A percentile compares a stretch with the other conserved stretches of the same genome.
Conservation (phyloP, 2,329 filamentous ascomycete genomes). For the Hypoxylon sp. region DNA sequence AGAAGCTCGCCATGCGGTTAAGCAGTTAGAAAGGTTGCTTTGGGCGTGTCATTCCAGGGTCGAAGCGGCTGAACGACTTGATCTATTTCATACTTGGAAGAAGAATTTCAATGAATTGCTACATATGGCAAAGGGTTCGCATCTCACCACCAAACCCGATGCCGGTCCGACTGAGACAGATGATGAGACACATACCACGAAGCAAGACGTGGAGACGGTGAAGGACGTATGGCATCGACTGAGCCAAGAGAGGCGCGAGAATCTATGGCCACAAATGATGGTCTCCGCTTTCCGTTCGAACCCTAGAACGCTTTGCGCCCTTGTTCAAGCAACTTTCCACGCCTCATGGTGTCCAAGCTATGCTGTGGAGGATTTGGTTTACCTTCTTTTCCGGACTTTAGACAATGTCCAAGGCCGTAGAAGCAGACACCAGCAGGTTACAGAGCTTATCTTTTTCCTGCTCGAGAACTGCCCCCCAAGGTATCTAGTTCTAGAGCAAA, state of each 20-base stretch:
- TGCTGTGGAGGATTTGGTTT: slow-evolving; percentile 52
- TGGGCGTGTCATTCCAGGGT: slow-evolving; percentile 17
- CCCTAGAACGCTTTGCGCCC: slow-evolving; percentile 38
- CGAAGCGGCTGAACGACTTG: slow-evolving; percentile 42
- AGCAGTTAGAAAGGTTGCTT: slow-evolving; percentile 50
- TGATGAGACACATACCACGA: slow-evolving; percentile 9
- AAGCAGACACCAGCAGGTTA: slow-evolving; percentile 25
- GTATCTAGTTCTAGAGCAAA: slow-evolving; percentile 48
- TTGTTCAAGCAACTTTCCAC: slow-evolving; percentile 51
- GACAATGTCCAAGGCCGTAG: not conserved
- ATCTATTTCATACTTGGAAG: slow-evolving; percentile 52
- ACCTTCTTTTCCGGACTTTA: slow-evolving; percentile 43
- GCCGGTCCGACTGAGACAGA: slow-evolving; percentile 4
- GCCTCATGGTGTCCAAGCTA: slow-evolving; percentile 52
- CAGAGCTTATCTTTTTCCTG: slow-evolving; percentile 44
- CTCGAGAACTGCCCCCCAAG: slow-evolving; percentile 46
- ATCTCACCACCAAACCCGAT: not conserved
- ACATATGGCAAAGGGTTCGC: not conserved
- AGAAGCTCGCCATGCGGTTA: slow-evolving; percentile 48
- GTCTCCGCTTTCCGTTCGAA: slow-evolving; percentile 44
- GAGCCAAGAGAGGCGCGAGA: slow-evolving; percentile 42
- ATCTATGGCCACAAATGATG: slow-evolving; percentile 50
- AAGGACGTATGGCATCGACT: slow-evolving; percentile 49
- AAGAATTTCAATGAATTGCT: slow-evolving; percentile 36
- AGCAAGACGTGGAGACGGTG: slow-evolving; percentile 37